A percentile compares a stretch with the other conserved stretches of the same genome.
phyloP scores from a whole-genome alignment of 208 protist species.

The Trypanosoma rangeli region DNA sequence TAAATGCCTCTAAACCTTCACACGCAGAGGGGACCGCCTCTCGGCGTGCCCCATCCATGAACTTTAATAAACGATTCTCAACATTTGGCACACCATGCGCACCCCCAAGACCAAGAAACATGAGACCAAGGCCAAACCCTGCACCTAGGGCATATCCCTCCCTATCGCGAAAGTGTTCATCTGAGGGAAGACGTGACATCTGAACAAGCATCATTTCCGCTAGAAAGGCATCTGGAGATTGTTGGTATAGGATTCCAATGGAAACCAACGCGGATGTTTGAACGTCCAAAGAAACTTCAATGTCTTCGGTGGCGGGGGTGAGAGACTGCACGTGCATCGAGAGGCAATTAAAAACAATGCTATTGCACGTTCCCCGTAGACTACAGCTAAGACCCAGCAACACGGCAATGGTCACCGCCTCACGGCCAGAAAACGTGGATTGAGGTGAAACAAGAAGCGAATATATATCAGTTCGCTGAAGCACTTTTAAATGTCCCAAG shows the following conservation, averaged over 20 bases:
- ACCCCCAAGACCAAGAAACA: constrained; percentile 69
- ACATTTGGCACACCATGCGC: constrained; percentile 49
- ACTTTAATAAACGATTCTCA: constrained; percentile 62
- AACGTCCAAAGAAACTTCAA: constrained; percentile 84
- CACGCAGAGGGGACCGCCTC: constrained; percentile 45
- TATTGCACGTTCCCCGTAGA: constrained; percentile 77
- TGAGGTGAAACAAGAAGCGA: constrained; percentile 70
- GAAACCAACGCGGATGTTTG: constrained; percentile 78
- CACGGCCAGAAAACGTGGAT: constrained; percentile 61
- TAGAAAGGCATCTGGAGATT: constrained; percentile 65
- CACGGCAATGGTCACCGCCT: constrained; percentile 77
- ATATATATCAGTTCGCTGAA: constrained; percentile 89
- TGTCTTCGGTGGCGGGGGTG: constrained; percentile 77
- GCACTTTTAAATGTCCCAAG: constrained; percentile 68
- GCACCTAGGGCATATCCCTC: constrained; percentile 79
- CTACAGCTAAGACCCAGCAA: constrained; percentile 87
- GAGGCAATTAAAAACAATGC: constrained; percentile 81
- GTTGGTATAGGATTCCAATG: constrained; percentile 77
- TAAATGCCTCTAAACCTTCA: constrained; percentile 54
- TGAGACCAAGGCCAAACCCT: constrained; percentile 72
- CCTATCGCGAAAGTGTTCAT: constrained; percentile 82
- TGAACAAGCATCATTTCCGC: constrained; percentile 81
- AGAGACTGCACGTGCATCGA: constrained; percentile 85
- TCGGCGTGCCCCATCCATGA: constrained; percentile 69
- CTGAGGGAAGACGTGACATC: constrained; percentile 83